phyloP scores from a whole-genome alignment of 2,329 filamentous ascomycete species.

The Ambrosiella xylebori region DNA sequence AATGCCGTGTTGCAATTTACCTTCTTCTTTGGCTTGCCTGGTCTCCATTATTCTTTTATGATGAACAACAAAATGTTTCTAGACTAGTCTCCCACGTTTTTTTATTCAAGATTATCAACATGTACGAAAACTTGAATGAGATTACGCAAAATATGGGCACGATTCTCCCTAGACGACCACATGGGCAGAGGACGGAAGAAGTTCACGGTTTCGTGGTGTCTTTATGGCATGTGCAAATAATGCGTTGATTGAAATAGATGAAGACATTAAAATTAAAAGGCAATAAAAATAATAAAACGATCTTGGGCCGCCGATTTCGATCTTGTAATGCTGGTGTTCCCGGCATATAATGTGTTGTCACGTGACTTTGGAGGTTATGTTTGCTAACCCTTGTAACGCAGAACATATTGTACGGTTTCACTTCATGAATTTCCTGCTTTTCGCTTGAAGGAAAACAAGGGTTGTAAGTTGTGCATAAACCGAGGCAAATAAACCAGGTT shows the following conservation, averaged over 20 bases:
- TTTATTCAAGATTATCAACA: neutral
- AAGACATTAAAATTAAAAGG: neutral
- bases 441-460: no score
- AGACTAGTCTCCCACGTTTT: constrained; percentile 12
- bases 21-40: constrained; percentile 7
- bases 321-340: neutral
- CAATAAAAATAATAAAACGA: neutral
- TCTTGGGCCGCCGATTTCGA: neutral
- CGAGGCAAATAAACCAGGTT: neutral
- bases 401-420: no score
- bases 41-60: constrained; percentile 14
- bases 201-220: neutral
- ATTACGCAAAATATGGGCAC: neutral
- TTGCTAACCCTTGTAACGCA: neutral
- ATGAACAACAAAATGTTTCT: constrained; percentile 14
- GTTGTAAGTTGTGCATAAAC: neutral
- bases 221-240: neutral
- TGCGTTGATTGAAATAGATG: neutral
- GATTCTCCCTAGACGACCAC: neutral
- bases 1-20: neutral
- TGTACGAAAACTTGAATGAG: neutral
- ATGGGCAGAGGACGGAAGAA: neutral
- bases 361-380: neutral
- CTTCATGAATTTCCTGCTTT: no score
- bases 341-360: neutral